Percentiles rank a stretch among this genome's conserved stretches.
phyloP scores from a whole-genome alignment of 2,329 filamentous ascomycete species.

The Ascochyta koolunga region DNA sequence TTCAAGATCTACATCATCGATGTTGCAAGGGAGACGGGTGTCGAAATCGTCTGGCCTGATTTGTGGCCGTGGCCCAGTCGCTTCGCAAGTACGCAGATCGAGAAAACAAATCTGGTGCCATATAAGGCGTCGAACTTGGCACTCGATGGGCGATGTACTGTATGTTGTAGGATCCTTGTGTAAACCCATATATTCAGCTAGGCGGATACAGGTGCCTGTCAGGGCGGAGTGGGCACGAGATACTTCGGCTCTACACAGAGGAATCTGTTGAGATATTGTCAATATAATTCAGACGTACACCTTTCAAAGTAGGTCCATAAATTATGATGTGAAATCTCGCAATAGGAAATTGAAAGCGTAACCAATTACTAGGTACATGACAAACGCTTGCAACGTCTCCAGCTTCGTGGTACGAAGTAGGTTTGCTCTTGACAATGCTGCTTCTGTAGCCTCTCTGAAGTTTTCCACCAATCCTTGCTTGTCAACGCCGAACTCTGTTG shows the following conservation, averaged over 20 bases:
- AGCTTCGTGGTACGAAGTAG: conserved; percentile 73
- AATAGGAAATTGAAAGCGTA: neutral
- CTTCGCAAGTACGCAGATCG: conserved; percentile 75
- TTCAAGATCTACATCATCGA: conserved; percentile 68
- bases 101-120: conserved; percentile 82
- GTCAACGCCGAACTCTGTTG: conserved; percentile 61
- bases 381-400: conserved; percentile 77
- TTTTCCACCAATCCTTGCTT: conserved; percentile 66
- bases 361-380: conserved; percentile 74
- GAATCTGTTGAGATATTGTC: conserved; percentile 57
- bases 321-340: no score
- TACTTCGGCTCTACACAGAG: conserved; percentile 73
- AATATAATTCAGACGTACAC: neutral
- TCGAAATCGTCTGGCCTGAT: conserved; percentile 79
- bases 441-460: conserved; percentile 64
- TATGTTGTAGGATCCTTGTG: conserved; percentile 74
- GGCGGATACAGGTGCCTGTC: conserved; percentile 72
- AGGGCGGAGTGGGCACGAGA: conserved; percentile 76
- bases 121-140: conserved; percentile 72
- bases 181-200: conserved; percentile 79
- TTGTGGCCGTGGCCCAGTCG: conserved; percentile 72
- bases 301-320: neutral
- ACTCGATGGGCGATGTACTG: conserved; percentile 69
- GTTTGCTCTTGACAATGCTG: conserved; percentile 70
- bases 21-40: conserved; percentile 73